A percentile compares a stretch with the other conserved stretches of the same genome.
Evolutionary conservation across 345 rosid genomes (phyloP).

Genomic region (Diplotaxis tenuifolia): DNA sequence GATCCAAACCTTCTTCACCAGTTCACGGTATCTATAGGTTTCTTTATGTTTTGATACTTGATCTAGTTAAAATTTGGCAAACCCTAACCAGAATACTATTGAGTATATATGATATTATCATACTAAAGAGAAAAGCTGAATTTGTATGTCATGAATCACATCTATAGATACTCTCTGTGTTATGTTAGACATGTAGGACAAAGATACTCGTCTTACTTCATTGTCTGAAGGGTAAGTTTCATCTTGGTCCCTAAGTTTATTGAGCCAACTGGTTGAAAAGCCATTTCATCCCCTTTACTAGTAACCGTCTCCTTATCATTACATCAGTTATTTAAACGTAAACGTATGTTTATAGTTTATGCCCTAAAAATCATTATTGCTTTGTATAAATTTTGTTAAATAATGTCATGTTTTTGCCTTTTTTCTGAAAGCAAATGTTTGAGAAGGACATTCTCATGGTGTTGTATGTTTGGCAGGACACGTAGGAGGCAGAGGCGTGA

Average conservation of each 20-base stretch:
- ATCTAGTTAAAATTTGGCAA: conserved; percentile 10
- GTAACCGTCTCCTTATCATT: neutral
- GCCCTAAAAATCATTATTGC: neutral
- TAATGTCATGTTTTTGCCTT: conserved; percentile 2
- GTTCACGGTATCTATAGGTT: conserved; percentile 55
- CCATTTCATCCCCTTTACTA: neutral
- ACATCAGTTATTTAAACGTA: neutral
- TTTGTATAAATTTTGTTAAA: neutral
- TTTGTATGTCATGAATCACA: too few species aligned
- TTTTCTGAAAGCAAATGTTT: neutral
- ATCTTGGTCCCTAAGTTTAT: neutral
- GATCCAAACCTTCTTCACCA: conserved; percentile 96
- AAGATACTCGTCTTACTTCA: neutral
- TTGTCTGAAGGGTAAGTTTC: neutral
- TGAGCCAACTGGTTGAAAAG: conserved; percentile 1
- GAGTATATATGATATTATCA: too few species aligned
- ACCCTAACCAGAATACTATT: neutral
- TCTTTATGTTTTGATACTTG: neutral
- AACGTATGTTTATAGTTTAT: neutral
- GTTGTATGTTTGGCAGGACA: conserved; percentile 36
- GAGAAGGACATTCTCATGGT: conserved; percentile 10
- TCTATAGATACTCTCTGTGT: too few species aligned
- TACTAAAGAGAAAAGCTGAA: too few species aligned
- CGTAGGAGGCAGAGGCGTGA: conserved; percentile 61
- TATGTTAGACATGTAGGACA: neutral